Percentiles rank a stretch among this genome's conserved stretches.
These are phyloP conservation scores for Diplodia corticola DNA, from an alignment of 2,329 filamentous ascomycete species.

Conservation along the genomic window DNA sequence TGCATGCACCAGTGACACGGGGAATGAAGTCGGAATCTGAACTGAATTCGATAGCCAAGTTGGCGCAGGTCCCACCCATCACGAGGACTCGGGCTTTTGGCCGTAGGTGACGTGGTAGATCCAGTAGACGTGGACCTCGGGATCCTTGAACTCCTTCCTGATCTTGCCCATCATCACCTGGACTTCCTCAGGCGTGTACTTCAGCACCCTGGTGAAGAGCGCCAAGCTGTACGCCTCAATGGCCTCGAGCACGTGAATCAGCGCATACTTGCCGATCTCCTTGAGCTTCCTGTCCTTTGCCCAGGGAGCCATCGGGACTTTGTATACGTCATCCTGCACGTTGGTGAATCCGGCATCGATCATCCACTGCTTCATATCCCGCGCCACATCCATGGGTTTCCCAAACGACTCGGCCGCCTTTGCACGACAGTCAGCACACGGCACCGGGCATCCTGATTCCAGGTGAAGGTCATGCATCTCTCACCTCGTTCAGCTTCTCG, in stretches of 20 bases:
- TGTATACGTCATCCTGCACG: conserved; percentile 47
- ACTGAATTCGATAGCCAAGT: not conserved
- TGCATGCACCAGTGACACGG: too few species aligned
- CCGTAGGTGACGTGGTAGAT: conserved; percentile 11
- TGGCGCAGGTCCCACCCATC: not conserved
- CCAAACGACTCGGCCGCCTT: conserved; percentile 26
- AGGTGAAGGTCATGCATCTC: too few species aligned
- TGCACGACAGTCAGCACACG: conserved; percentile 19
- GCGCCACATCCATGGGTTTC: conserved; percentile 40
- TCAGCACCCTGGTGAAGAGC: conserved; percentile 32
- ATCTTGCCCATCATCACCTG: conserved; percentile 13
- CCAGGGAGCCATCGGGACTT: conserved; percentile 31
- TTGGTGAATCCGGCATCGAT: conserved; percentile 56
- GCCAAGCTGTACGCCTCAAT: conserved; percentile 42
- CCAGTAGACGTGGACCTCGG: conserved; percentile 3
- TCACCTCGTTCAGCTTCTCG: not conserved
- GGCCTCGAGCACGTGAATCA: conserved; percentile 37
- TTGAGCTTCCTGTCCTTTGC: conserved; percentile 35
- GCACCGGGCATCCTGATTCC: not conserved
- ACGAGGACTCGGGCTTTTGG: not conserved
- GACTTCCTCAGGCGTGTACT: conserved; percentile 16
- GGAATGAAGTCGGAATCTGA: not conserved
- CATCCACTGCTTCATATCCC: conserved; percentile 46
- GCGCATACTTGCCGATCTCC: conserved; percentile 36
- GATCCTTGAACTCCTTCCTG: conserved; percentile 8